Evolutionary conservation across 371 early-diverging fungal genomes (phyloP).

Genomic region (Apophysomyces ossiformis): DNA sequence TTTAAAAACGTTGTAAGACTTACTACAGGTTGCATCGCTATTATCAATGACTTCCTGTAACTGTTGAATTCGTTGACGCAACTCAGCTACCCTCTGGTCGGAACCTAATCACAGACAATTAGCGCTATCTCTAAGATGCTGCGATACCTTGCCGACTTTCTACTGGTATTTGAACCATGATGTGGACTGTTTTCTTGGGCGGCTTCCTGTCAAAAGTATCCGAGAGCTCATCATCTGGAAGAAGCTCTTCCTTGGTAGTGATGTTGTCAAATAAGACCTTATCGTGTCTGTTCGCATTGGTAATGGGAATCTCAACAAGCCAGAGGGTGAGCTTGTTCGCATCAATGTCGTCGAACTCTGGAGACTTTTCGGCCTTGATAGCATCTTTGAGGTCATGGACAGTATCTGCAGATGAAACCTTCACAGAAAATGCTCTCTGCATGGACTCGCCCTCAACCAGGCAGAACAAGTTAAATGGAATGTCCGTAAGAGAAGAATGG

Average conservation of each 20-base stretch:
- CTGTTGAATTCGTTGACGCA: neutral
- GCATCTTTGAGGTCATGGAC: no score
- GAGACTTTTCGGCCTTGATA: no score
- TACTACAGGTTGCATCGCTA: neutral
- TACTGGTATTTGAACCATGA: slow-evolving; percentile 5
- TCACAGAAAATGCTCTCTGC: no score
- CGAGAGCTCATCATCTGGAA: neutral
- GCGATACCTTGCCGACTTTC: neutral
- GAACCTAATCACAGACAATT: slow-evolving; percentile 4
- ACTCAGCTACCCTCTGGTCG: slow-evolving; percentile 5
- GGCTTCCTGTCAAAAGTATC: slow-evolving; percentile 1
- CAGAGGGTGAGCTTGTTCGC: neutral
- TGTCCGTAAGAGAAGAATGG: no score
- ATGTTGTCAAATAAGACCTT: neutral
- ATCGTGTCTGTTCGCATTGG: neutral
- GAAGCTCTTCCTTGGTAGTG: slow-evolving; percentile 1
- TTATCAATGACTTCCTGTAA: neutral
- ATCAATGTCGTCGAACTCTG: no score
- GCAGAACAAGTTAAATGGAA: no score
- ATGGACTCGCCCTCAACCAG: no score
- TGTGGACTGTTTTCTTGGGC: neutral
- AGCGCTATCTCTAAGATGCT: neutral
- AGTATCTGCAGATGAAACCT: no score
- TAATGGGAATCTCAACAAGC: neutral
- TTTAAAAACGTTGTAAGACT: neutral